A percentile compares a stretch with the other conserved stretches of the same genome.
Evolutionary conservation across 169 alveolate species (phyloP).

Genomic region (Ichthyophthirius multifiliis): DNA sequence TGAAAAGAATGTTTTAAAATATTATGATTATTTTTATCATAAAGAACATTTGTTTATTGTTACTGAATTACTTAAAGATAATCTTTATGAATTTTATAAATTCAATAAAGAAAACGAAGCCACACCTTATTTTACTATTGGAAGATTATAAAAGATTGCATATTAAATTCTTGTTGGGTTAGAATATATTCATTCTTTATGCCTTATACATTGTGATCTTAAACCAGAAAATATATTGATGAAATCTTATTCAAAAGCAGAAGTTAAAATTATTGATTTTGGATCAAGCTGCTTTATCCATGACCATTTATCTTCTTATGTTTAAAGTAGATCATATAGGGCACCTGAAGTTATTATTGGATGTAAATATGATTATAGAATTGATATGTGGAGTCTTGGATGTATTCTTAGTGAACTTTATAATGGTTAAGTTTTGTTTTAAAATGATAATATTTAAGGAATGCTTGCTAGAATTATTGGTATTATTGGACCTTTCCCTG

Average conservation of each 20-base stretch:
- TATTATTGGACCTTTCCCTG: constrained; percentile 87
- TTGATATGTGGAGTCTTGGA: constrained; percentile 98
- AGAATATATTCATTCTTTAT: constrained; percentile 73
- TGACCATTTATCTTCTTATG: constrained; percentile 92
- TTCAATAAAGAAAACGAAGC: constrained; percentile 80
- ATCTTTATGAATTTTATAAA: constrained; percentile 85
- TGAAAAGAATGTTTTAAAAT: constrained; percentile 70
- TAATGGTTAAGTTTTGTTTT: constrained; percentile 81
- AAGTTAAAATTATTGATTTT: constrained; percentile 95
- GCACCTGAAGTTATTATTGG: constrained; percentile 99
- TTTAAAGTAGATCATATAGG: constrained; percentile 96
- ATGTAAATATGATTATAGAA: constrained; percentile 95
- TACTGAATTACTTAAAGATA: constrained; percentile 92
- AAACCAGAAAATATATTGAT: constrained; percentile 95
- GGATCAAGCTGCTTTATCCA: constrained; percentile 94
- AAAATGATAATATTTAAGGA: constrained; percentile 84
- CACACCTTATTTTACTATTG: constrained; percentile 71
- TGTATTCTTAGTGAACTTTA: constrained; percentile 95
- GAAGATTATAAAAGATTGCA: constrained; percentile 74
- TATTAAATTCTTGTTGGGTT: constrained; percentile 67
- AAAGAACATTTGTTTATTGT: constrained; percentile 94
- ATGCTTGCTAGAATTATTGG: constrained; percentile 88
- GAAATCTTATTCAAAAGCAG: constrained; percentile 67
- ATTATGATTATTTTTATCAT: constrained; percentile 90
- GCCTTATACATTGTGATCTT: constrained; percentile 92